Base-by-base conservation (phyloP, 345 rosid genomes). In the Gossypium ekmanianum region DNA sequence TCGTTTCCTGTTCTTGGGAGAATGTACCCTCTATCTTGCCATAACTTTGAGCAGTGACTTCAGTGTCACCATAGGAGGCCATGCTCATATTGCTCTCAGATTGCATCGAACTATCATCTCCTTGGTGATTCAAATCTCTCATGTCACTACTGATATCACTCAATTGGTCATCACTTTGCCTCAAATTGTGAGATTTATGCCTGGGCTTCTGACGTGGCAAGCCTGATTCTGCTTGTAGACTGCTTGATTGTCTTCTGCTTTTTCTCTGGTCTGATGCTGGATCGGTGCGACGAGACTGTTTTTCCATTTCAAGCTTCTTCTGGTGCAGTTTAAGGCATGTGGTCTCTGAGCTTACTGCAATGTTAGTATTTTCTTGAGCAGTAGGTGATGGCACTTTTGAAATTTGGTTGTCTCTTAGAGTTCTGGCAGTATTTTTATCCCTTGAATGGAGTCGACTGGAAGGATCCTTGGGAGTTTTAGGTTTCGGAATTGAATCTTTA, bases 51-150 rank as follows among this genome's bases (percentile, higher is more conserved):
- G 74, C 77, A 84, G 90, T 84, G 75, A 90, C 87, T 84, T 92
- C 95, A 54, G 55, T 82, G 50, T 90, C 97, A 72, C 78, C 78
- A 74, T 77, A 83, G 26, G 95, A 88, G 76, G 81, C 86, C 58
- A 74, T 77, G 78, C 89, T 89, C 69, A 61, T 71, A 67, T 81
- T 83, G 82, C 90, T 86, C 27, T 88, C 95, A 9, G 97, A 88
- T 78, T 81, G 81, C 75, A 74, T 72, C 4, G 89, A 85, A 57
- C 75, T 72, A 16, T 72, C 71, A 75, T 89, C 88, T 18, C 75
- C 82, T 41, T 76, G 84, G 71, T 84, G 77, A 18, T 78, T 88
- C 34, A 84, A 76, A 75, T 90, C 85, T 80, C 88, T 86, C 72
- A 77, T 50, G 51, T 84, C 79, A 54, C 84, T 81, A 78, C 90